Conservation (phyloP, 2,329 filamentous ascomycete genomes). For the Diaporthe citriasiana region DNA sequence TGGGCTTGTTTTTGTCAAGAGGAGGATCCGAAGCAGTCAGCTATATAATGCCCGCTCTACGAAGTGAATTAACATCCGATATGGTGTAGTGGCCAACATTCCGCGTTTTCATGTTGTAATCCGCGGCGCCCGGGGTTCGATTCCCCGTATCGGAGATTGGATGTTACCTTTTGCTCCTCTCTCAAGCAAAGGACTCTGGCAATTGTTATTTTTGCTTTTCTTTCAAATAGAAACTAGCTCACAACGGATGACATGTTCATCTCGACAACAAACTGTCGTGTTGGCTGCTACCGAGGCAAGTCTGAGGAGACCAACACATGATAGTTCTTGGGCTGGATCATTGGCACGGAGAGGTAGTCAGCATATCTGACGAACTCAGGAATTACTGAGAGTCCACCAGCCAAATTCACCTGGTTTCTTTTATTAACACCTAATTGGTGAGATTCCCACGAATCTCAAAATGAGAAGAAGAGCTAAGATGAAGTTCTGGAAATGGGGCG, state of each 20-base stretch:
- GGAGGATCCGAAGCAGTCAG: neutral
- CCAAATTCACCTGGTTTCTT: neutral
- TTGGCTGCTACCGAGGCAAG: neutral
- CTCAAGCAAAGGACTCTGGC: too few species aligned
- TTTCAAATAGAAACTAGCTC: neutral
- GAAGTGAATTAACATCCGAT: slow-evolving; percentile 28
- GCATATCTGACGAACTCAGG: neutral
- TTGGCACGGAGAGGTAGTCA: neutral
- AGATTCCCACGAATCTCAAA: neutral
- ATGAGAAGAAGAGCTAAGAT: neutral
- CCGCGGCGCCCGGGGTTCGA: slow-evolving; percentile 46
- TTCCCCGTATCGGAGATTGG: slow-evolving; percentile 45
- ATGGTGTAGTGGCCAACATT: slow-evolving; percentile 44
- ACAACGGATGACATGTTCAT: neutral
- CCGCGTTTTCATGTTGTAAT: slow-evolving; percentile 41
- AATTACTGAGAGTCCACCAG: neutral
- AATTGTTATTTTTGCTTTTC: neutral
- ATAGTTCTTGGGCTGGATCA: neutral
- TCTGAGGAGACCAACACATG: neutral
- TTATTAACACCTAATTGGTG: neutral
- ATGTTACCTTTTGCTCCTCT: slow-evolving; percentile 17
- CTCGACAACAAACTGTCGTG: neutral
- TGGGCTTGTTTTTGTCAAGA: neutral
- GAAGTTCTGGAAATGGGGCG: too few species aligned
- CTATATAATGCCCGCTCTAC: neutral